Conservation (phyloP, 2,329 filamentous ascomycete genomes). For the Sarocladium kiliense region DNA sequence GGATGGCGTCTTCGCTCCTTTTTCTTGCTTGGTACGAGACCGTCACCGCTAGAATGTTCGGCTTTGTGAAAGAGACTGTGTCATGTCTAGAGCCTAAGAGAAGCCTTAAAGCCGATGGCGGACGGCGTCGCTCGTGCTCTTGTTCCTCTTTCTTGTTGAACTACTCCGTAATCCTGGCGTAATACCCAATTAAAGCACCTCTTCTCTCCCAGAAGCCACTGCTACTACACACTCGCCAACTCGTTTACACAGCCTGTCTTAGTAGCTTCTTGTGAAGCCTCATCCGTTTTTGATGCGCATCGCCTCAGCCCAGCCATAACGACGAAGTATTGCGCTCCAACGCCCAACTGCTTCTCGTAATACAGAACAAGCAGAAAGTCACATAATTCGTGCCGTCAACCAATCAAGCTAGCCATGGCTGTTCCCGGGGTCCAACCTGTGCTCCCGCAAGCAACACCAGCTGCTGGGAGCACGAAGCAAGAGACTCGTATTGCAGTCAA, state of each 20-base stretch:
- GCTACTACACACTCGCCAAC: too few relatives aligned
- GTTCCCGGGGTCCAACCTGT: background rate
- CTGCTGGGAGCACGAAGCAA: conserved; percentile 14
- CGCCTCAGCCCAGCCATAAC: too few relatives aligned
- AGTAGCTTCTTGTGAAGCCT: too few relatives aligned
- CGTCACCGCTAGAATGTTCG: background rate
- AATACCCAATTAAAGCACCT: too few relatives aligned
- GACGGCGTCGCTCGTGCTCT: too few relatives aligned
- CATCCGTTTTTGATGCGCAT: too few relatives aligned
- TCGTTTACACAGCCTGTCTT: too few relatives aligned
- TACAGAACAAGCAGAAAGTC: background rate
- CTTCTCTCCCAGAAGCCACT: too few relatives aligned
- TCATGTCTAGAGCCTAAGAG: background rate
- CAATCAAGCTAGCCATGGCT: background rate
- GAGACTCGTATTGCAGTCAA: conserved; percentile 20
- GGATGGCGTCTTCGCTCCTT: background rate
- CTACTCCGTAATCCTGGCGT: too few relatives aligned
- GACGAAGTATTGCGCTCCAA: too few relatives aligned
- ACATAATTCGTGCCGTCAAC: background rate
- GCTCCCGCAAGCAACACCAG: background rate
- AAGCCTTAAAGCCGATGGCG: background rate
- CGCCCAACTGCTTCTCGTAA: too few relatives aligned
- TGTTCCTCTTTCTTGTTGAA: too few relatives aligned
- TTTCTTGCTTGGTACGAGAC: background rate
- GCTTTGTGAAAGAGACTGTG: background rate